Percentiles rank a stretch among this genome's conserved stretches.
Evolutionary conservation across 495 filamentous ascomycete genomes (phyloP).

Genomic region (Penicillium ochrochloron): DNA sequence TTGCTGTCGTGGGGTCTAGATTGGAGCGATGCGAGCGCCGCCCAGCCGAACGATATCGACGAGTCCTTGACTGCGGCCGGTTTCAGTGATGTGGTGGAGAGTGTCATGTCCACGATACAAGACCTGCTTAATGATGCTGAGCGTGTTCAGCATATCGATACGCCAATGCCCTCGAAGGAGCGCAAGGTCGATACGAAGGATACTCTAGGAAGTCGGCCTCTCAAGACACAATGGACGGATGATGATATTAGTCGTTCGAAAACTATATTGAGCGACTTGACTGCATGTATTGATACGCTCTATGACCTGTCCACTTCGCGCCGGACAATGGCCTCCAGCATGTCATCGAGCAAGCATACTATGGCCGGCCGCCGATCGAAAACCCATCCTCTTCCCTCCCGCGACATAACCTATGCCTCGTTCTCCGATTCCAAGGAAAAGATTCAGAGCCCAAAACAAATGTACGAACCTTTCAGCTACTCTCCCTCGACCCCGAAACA

Average conservation of each 20-base stretch:
- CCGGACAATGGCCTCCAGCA: constrained; percentile 52
- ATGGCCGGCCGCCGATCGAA: constrained; percentile 33
- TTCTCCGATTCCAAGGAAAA: constrained; percentile 42
- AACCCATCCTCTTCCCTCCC: constrained; percentile 32
- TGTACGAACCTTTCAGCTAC: constrained; percentile 26
- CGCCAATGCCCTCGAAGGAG: constrained; percentile 47
- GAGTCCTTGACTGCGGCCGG: constrained; percentile 82
- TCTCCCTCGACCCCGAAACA: constrained; percentile 28
- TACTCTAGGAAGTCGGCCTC: constrained; percentile 36
- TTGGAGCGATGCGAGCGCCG: constrained; percentile 76
- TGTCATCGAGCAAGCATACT: constrained; percentile 41
- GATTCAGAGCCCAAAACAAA: constrained; percentile 31
- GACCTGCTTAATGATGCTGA: constrained; percentile 86
- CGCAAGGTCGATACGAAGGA: constrained; percentile 42
- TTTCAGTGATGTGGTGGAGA: constrained; percentile 82
- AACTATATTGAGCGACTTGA: constrained; percentile 75
- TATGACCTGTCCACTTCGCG: constrained; percentile 83
- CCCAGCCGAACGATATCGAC: constrained; percentile 78
- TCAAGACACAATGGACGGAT: constrained; percentile 55
- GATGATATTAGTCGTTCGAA: constrained; percentile 54
- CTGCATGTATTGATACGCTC: constrained; percentile 83
- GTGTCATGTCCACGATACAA: constrained; percentile 88
- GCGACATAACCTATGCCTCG: constrained; percentile 33
- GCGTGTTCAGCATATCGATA: constrained; percentile 65
- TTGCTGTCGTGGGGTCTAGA: constrained; percentile 88